These are phyloP conservation scores for Exophiala mesophila DNA, from an alignment of 2,329 filamentous ascomycete species.

Conservation along the genomic window DNA sequence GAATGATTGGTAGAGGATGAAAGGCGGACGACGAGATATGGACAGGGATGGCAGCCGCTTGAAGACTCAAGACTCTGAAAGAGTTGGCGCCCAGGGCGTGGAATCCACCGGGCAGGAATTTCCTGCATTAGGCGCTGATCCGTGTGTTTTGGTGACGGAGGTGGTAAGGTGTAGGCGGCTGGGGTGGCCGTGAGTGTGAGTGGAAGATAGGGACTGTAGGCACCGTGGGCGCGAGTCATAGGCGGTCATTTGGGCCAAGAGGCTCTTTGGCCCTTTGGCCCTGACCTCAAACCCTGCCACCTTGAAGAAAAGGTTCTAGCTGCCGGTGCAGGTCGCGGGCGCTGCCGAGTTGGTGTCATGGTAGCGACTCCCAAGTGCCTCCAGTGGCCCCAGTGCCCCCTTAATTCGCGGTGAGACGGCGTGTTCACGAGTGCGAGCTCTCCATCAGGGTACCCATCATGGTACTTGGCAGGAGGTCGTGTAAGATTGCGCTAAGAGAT, in stretches of 20 bases:
- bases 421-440: not conserved
- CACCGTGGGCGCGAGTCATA: no score
- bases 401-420: constrained; percentile 1
- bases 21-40: not conserved
- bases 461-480: constrained; percentile 2
- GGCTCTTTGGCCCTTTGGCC: not conserved
- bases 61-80: not conserved
- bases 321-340: not conserved
- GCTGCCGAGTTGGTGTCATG: not conserved
- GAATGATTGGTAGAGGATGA: not conserved
- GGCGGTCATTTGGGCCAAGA: no score
- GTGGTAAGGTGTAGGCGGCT: not conserved
- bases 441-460: no score
- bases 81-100: not conserved
- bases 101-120: not conserved
- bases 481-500: constrained; percentile 2
- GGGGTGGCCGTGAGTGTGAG: no score
- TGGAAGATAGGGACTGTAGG: no score
- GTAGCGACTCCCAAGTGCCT: not conserved
- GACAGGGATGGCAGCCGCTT: not conserved
- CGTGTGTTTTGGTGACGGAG: not conserved
- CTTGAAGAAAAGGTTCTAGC: not conserved
- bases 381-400: no score
- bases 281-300: no score
- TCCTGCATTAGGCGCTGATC: not conserved